Evolutionary conservation across 176 grass and related monocot genomes (phyloP).

Genomic region (Zea mays): DNA sequence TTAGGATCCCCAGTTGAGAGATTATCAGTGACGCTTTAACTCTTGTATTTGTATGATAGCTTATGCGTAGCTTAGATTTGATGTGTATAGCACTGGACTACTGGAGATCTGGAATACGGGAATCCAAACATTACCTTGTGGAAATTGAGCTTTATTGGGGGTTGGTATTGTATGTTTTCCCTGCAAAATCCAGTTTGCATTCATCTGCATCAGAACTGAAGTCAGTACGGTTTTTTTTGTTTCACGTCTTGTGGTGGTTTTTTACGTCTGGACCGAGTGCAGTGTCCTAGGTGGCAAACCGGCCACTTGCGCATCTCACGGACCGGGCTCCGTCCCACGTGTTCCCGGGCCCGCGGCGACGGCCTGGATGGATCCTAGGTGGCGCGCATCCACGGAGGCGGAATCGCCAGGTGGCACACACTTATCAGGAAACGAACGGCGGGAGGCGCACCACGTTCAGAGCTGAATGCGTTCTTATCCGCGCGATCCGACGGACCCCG

Average conservation of each 20-base stretch:
- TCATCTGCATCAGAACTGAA: too few relatives aligned
- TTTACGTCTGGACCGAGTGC: neutral
- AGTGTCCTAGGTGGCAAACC: slow-evolving; percentile 34
- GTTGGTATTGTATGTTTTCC: too few relatives aligned
- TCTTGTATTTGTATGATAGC: slow-evolving; percentile 36
- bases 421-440: slow-evolving; percentile 59
- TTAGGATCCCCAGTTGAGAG: neutral
- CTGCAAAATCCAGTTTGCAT: neutral
- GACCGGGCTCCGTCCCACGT: slow-evolving; percentile 35
- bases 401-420: slow-evolving; percentile 34
- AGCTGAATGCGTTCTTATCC: slow-evolving; percentile 56
- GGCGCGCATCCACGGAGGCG: slow-evolving; percentile 9
- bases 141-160: too few relatives aligned
- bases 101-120: neutral
- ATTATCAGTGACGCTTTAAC: neutral
- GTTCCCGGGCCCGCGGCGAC: slow-evolving; percentile 24
- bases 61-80: slow-evolving; percentile 24
- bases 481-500: slow-evolving; percentile 61
- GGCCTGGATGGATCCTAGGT: slow-evolving; percentile 41
- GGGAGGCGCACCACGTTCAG: slow-evolving; percentile 33
- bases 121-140: neutral
- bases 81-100: neutral
- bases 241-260: neutral
- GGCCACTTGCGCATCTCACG: neutral
- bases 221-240: neutral